Conservation (phyloP, 139 green algal species). For the Volvox africanus region DNA sequence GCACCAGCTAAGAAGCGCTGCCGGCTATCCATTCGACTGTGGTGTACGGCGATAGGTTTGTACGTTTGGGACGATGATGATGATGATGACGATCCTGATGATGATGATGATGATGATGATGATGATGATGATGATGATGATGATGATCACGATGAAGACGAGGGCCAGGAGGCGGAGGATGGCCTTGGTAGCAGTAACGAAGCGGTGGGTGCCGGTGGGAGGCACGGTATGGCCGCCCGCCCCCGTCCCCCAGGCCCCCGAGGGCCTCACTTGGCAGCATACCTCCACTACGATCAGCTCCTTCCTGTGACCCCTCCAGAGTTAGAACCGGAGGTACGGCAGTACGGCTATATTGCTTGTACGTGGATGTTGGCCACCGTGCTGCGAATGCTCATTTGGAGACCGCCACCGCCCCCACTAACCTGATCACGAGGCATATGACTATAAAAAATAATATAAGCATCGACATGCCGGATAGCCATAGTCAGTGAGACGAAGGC, state of each 20-base stretch:
- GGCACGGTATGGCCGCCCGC: not conserved
- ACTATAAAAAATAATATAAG: too few relatives aligned
- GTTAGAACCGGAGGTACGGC: not conserved
- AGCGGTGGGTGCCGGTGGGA: not conserved
- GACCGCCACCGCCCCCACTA: too few relatives aligned
- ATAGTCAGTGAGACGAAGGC: too few relatives aligned
- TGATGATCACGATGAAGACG: not conserved
- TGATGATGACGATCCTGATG: not conserved
- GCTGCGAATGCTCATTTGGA: too few relatives aligned
- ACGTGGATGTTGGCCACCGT: too few relatives aligned
- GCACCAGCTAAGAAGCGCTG: too few relatives aligned
- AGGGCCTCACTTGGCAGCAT: constrained; percentile 33
- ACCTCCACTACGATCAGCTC: constrained; percentile 42
- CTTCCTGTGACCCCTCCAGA: constrained; percentile 11
- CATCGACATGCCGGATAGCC: too few relatives aligned
- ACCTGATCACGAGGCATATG: too few relatives aligned
- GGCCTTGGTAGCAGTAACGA: not conserved
- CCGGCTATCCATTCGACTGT: too few relatives aligned
- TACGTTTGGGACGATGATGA: constrained; percentile 50
- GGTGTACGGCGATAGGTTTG: constrained; percentile 21
- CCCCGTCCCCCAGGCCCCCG: not conserved
- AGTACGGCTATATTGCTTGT: too few relatives aligned
- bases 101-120: not conserved
- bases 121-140: not conserved
- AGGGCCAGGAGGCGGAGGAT: not conserved